Base-by-base conservation (phyloP, 176 grass and related monocot genomes). In the Eleusine indica region DNA sequence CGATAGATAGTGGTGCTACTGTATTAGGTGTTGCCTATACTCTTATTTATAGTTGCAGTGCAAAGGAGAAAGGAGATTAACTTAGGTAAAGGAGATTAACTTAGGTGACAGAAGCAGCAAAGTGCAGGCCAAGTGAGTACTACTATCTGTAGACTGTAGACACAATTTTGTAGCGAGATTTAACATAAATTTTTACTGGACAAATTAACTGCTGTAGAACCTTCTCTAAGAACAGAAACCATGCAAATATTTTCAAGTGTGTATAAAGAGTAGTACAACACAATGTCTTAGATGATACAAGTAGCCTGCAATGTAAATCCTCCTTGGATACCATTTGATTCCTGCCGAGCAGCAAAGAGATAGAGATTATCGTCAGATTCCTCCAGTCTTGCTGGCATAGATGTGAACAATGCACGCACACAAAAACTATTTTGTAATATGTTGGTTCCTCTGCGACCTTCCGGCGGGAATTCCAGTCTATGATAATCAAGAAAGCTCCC, bases 401-500 rank as follows among this genome's bases (percentile, higher is more conserved):
- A 44, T 65, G n/a, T 48, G 25, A 61, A 64, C 32, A 10, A 7
- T 17, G 42, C 19, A 29, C 60, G 42, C 40, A 54, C 75, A 77
- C 40, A 48, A 40, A 71, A 40, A 71, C 69, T 28, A 65, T 15
- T 53, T 29, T 64, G 40, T 8, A 66, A 17, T 9, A 42, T 57
- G 37, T 21, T 75, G 47, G 11, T 49, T 47, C 18, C 43, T 74
- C n/a, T 65, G 64, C 76, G 57, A 25, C 49, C 60, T 75, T 86
- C 77, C 46, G 40, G 9, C 15, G 22, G 56, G 75, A 81, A 87
- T 81, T 19, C 48, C 11, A 47, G 17, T 38, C 71, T 75, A 51
- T 48, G 61, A 41, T 46, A 51, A 87, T 70, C 64, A 76, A 76
- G 79, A 81, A 75, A 25, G 22, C 48, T 68, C 62, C 43, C 46